Conservation (phyloP, 1,284 basidiomycete species). For the Moesziomyces parantarcticus region DNA sequence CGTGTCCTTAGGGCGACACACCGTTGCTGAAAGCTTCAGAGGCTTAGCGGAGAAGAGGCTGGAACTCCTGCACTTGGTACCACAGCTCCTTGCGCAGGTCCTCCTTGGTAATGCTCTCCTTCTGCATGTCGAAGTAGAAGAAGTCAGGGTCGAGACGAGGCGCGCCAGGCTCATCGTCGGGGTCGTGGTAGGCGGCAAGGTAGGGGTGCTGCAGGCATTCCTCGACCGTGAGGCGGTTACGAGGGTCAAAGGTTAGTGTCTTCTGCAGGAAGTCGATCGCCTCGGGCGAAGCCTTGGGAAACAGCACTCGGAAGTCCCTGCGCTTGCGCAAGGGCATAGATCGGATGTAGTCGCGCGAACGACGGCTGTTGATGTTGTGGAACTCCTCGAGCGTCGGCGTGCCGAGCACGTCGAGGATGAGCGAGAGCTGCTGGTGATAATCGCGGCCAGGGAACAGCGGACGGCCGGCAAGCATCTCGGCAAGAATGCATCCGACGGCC, state of each 20-base stretch:
- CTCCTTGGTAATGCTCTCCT: constrained; percentile 53
- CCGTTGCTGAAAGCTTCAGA: background rate
- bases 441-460: constrained; percentile 84
- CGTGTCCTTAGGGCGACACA: no score
- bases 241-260: constrained; percentile 77
- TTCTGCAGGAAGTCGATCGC: constrained; percentile 86
- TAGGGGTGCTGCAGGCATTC: constrained; percentile 65
- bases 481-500: constrained; percentile 91
- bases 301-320: constrained; percentile 79
- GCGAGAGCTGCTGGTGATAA: constrained; percentile 71
- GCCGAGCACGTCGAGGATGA: constrained; percentile 74
- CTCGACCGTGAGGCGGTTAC: constrained; percentile 62
- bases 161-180: constrained; percentile 61
- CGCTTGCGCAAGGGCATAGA: constrained; percentile 91
- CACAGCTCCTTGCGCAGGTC: constrained; percentile 59
- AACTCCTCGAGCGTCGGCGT: constrained; percentile 75
- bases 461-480: constrained; percentile 90
- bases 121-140: constrained; percentile 59
- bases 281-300: constrained; percentile 76
- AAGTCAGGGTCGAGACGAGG: constrained; percentile 53
- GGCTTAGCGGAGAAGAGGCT: constrained; percentile 40
- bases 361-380: constrained; percentile 77
- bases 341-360: constrained; percentile 90
- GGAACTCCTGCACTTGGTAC: constrained; percentile 57
- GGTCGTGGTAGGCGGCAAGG: constrained; percentile 63